Evolutionary conservation across 2,329 filamentous ascomycete genomes (phyloP).

Genomic region (Botrytis medusae): DNA sequence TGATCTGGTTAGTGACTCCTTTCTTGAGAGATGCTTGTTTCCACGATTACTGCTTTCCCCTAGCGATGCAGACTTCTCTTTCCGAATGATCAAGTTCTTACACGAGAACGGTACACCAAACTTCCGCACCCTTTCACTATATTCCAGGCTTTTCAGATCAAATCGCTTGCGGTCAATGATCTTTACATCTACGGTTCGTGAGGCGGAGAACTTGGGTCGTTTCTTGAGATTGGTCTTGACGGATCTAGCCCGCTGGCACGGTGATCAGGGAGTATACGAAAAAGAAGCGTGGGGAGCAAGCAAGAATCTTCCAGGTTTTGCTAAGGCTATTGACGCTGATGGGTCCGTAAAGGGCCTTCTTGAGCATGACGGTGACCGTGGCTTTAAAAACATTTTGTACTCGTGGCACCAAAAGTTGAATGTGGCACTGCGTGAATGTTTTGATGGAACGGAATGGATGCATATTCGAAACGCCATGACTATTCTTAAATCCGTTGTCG

Average conservation of each 20-base stretch:
- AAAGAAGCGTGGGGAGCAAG: slow-evolving; percentile 73
- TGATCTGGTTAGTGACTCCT: slow-evolving; percentile 67
- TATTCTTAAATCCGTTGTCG: slow-evolving; percentile 75
- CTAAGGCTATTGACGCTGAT: slow-evolving; percentile 67
- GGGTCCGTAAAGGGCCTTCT: slow-evolving; percentile 71
- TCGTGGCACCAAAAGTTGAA: slow-evolving; percentile 88
- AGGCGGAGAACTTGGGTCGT: slow-evolving; percentile 88
- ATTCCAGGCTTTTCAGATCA: slow-evolving; percentile 80
- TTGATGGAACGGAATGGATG: slow-evolving; percentile 88
- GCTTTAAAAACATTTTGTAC: slow-evolving; percentile 81
- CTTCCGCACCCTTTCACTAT: slow-evolving; percentile 81
- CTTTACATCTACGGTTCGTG: slow-evolving; percentile 84
- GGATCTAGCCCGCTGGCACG: slow-evolving; percentile 83
- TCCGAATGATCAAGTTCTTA: slow-evolving; percentile 81
- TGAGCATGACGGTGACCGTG: slow-evolving; percentile 78
- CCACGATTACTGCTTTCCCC: slow-evolving; percentile 82
- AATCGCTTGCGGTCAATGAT: slow-evolving; percentile 80
- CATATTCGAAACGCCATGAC: slow-evolving; percentile 96
- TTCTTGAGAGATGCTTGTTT: slow-evolving; percentile 91
- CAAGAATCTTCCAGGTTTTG: slow-evolving; percentile 74
- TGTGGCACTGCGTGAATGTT: slow-evolving; percentile 75
- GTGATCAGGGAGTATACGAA: slow-evolving; percentile 72
- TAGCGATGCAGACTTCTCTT: slow-evolving; percentile 84
- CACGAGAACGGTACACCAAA: slow-evolving; percentile 81
- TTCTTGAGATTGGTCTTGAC: slow-evolving; percentile 81